These are phyloP conservation scores for Gyromitra esculenta DNA, from an alignment of 2,329 filamentous ascomycete genomes.

Conservation along the genomic window DNA sequence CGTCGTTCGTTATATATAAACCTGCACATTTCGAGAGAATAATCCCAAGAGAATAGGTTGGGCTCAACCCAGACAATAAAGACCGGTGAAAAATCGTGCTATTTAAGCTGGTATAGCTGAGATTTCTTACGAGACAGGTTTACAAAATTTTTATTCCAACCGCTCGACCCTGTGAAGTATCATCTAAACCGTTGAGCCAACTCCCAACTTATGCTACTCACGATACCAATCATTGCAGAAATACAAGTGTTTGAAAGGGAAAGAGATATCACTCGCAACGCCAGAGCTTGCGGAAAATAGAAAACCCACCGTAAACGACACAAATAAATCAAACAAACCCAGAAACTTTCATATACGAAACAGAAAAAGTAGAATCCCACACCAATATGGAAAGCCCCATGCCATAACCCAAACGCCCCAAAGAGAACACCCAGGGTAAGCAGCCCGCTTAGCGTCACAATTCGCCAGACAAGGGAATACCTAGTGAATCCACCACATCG, in stretches of 20 bases:
- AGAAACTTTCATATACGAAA: neutral
- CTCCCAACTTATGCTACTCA: neutral
- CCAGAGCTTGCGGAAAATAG: neutral
- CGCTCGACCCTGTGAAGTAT: neutral
- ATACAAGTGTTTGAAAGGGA: neutral
- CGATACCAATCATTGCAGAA: neutral
- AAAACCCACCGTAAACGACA: neutral
- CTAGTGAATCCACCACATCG: neutral
- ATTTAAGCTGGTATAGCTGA: neutral
- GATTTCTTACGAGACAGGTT: neutral
- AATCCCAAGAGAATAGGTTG: no score
- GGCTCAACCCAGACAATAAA: no score
- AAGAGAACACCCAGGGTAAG: neutral
- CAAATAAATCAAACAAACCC: neutral
- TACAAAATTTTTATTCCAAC: neutral
- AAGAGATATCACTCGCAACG: neutral
- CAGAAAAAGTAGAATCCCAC: neutral
- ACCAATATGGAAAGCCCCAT: neutral
- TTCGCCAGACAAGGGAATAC: neutral
- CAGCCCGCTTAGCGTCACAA: neutral
- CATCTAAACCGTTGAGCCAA: neutral
- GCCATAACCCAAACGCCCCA: neutral
- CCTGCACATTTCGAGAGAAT: no score
- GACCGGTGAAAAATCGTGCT: no score
- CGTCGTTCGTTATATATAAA: no score